Base-by-base conservation (phyloP, 2,329 filamentous ascomycete species). In the Xylariales sp. region DNA sequence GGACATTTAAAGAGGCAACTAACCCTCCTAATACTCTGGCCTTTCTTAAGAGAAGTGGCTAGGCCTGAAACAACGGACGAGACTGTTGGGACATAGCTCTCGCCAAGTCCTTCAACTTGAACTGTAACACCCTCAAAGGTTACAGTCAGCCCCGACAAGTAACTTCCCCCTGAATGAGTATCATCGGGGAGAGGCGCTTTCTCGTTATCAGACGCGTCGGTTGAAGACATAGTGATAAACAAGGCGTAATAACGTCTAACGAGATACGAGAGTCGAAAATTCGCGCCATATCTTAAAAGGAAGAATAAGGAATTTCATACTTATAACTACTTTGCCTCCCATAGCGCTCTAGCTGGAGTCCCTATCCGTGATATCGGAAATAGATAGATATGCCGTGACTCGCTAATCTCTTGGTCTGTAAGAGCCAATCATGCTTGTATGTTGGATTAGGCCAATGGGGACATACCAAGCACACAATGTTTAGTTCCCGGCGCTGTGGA, bases 51-150 rank as follows among this genome's bases (percentile, higher is more conserved):
- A 1, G 50, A 48, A 36, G 60, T 32, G 10, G 48, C 3, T 14
- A 63, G 43, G 41, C 12, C 34, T 8, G 41, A 28, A 30, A 56
- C 41, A 46, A 63, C 52, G 30, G 60, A 63, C 3, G 39, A n/a
- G 14, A 56, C 60, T 18, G 60, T 63, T 16, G 50, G 18, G 5
- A 63, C 50, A 63, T 63, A 63, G 50, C 50, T 63, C 43, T 63
- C 50, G 0, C 50, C 45, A 18, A 49, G 23, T 3, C 60, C 53
- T 39, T 63, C 60, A 28, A 63, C 60, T 48, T 63, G 41, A n/a
- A 63, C 43, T 32, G 41, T 18, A 12, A 63, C 12, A 30, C 56
- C 18, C n/a, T 56, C 39, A 32, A 63, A 63, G 30, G 34, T 63
- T 36, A 63, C 52, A 41, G 52, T 63, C n/a, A 63, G 34, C 5